Evolutionary conservation across 495 filamentous ascomycete genomes (phyloP).

Genomic region (Neurospora pannonica): DNA sequence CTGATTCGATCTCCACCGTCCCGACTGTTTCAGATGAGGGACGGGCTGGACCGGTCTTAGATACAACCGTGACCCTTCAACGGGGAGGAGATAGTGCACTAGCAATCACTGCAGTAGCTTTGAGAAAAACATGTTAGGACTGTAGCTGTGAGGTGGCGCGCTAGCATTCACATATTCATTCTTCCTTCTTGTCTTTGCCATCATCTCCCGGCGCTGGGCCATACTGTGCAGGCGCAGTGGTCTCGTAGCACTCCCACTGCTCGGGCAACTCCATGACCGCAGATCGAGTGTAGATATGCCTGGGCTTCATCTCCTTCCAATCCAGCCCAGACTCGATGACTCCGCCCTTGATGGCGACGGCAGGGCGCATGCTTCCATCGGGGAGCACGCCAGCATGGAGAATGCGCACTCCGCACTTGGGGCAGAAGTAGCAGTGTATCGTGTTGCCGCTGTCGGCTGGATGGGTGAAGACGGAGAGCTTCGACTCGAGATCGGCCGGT

Average conservation of each 20-base stretch:
- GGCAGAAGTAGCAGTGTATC: conserved; percentile 38
- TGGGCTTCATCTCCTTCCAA: conserved; percentile 6
- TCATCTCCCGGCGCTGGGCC: neutral
- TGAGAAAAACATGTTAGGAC: neutral
- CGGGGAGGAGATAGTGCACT: neutral
- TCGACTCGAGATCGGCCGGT: conserved; percentile 14
- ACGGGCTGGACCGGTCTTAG: neutral
- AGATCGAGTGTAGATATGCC: neutral
- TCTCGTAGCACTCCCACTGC: neutral
- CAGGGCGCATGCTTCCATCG: conserved; percentile 21
- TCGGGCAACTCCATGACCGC: neutral
- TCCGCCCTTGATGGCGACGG: conserved; percentile 39
- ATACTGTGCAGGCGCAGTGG: neutral
- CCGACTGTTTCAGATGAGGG: neutral
- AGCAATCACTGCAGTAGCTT: neutral
- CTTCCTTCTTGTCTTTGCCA: neutral
- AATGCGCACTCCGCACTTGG: conserved; percentile 36
- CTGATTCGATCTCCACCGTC: neutral
- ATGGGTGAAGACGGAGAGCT: conserved; percentile 28
- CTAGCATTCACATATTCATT: neutral
- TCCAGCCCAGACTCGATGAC: conserved; percentile 29
- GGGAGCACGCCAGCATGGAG: conserved; percentile 29
- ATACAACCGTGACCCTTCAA: neutral
- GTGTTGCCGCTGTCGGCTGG: conserved; percentile 29
- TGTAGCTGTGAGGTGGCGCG: neutral